phyloP scores from a whole-genome alignment of 495 filamentous ascomycete genomes.

The Usnea hakonensis region DNA sequence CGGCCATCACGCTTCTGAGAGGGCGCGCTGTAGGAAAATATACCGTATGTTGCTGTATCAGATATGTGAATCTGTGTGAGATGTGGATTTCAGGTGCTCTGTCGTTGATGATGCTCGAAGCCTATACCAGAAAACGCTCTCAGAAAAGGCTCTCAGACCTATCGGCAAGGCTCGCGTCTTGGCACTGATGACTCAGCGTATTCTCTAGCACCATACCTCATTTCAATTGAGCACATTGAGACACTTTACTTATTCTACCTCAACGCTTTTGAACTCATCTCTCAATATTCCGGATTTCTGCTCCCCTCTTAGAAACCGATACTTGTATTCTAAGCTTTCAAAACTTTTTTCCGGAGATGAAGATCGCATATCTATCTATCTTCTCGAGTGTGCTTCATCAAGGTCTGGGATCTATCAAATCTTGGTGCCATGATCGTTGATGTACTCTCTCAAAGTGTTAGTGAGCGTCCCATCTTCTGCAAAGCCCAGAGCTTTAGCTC shows the following conservation, averaged over 20 bases:
- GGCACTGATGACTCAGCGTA: neutral
- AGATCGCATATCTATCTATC: neutral
- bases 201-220: neutral
- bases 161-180: neutral
- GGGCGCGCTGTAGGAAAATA: neutral
- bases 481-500: constrained; percentile 53
- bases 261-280: neutral
- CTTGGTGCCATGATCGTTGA: constrained; percentile 21
- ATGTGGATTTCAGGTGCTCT: neutral
- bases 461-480: constrained; percentile 49
- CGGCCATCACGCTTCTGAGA: constrained; percentile 34
- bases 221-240: too few species aligned
- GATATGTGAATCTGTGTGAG: neutral
- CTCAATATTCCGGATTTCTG: too few species aligned
- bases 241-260: neutral
- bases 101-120: neutral
- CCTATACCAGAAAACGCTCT: neutral
- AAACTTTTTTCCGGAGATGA: neutral
- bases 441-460: constrained; percentile 50
- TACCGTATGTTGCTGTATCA: neutral
- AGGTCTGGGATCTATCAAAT: neutral
- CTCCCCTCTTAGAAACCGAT: too few species aligned
- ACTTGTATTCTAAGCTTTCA: neutral
- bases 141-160: neutral
- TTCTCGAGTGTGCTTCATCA: neutral